Evolutionary conservation across 495 filamentous ascomycete species (phyloP).

Genomic region (Tuber umbilicatum): DNA sequence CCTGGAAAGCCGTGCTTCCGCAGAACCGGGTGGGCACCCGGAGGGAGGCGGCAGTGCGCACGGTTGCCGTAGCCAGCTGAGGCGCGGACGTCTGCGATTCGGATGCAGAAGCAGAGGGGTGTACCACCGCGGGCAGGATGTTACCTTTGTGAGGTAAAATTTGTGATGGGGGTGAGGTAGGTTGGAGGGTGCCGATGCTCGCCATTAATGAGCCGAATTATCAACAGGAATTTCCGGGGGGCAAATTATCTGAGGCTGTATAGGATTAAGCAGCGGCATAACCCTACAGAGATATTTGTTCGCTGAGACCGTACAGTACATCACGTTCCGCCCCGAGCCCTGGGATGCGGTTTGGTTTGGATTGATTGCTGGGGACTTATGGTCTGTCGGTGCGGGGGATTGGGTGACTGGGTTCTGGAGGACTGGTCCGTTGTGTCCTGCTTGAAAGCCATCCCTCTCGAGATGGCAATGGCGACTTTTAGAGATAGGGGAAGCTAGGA

Average conservation of each 20-base stretch:
- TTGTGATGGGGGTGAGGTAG: no score
- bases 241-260: constrained; percentile 45
- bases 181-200: background rate
- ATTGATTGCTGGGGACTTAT: background rate
- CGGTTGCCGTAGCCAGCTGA: constrained; percentile 38
- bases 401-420: constrained; percentile 41
- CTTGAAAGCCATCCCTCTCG: background rate
- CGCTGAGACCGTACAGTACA: constrained; percentile 42
- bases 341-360: no score
- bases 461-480: background rate
- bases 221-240: constrained; percentile 53
- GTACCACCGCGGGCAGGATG: constrained; percentile 46
- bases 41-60: constrained; percentile 51
- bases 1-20: constrained; percentile 45
- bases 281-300: constrained; percentile 52
- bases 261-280: constrained; percentile 50
- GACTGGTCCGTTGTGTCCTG: constrained; percentile 27
- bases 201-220: constrained; percentile 54
- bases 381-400: constrained; percentile 48
- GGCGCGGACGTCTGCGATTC: constrained; percentile 9
- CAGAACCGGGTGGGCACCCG: constrained; percentile 43
- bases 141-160: constrained; percentile 46
- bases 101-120: constrained; percentile 34
- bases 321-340: background rate
- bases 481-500: background rate